These are phyloP conservation scores for Backusella tuberculispora DNA, from an alignment of 192 early-diverging fungal species.

Conservation along the genomic window DNA sequence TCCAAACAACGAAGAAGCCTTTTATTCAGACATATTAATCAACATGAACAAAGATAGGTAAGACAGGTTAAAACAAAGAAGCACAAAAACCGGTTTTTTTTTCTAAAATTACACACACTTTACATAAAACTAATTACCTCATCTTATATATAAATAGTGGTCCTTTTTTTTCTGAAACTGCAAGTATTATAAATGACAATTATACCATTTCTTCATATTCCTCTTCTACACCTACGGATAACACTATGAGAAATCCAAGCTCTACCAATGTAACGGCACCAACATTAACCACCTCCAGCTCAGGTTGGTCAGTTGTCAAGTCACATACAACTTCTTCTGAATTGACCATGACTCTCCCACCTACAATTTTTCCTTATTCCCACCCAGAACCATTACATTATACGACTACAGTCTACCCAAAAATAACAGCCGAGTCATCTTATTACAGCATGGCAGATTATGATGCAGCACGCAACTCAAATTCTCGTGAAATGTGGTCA, in stretches of 20 bases:
- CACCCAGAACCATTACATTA: slow-evolving; percentile 1
- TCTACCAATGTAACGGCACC: not conserved
- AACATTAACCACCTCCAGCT: not conserved
- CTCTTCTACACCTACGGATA: not conserved
- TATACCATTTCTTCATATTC: slow-evolving; percentile 5
- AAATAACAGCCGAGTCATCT: not conserved
- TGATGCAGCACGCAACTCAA: not conserved
- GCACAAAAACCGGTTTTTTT: slow-evolving; percentile 6
- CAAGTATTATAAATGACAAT: slow-evolving; percentile 8
- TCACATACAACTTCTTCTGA: not conserved
- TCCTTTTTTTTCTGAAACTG: slow-evolving; percentile 10
- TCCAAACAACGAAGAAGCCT: not conserved
- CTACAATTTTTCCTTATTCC: not conserved
- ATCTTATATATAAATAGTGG: not conserved
- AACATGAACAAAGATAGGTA: slow-evolving; percentile 12
- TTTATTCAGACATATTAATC: not conserved
- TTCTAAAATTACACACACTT: slow-evolving; percentile 8
- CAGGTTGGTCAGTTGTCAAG: slow-evolving; percentile 9
- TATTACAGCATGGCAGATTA: not conserved
- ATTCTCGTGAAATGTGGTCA: not conserved
- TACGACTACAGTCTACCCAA: not conserved
- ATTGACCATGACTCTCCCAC: not conserved
- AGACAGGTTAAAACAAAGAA: slow-evolving; percentile 1
- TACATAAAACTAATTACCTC: slow-evolving; percentile 8
- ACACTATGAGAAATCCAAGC: not conserved